Percentiles rank a stretch among this genome's conserved stretches.
phyloP scores from a whole-genome alignment of 2,329 filamentous ascomycete species.

The Falciphora oryzae region DNA sequence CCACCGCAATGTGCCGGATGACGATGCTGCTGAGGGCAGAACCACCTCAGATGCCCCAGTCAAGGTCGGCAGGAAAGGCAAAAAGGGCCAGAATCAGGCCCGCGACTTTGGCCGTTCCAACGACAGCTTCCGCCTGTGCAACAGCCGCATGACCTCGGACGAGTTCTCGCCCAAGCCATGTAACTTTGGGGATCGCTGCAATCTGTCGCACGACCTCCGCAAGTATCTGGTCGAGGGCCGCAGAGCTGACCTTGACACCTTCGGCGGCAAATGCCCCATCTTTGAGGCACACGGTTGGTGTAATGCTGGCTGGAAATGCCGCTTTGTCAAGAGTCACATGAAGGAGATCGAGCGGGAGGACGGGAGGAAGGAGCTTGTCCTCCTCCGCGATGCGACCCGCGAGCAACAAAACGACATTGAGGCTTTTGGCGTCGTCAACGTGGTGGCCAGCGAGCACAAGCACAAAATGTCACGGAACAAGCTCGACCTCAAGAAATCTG shows the following conservation, averaged over 20 bases:
- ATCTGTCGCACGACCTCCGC: constrained; percentile 75
- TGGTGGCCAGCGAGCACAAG: constrained; percentile 64
- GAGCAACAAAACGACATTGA: constrained; percentile 30
- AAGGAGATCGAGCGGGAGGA: constrained; percentile 72
- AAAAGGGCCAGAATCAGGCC: constrained; percentile 70
- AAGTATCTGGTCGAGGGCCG: constrained; percentile 80
- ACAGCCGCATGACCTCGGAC: constrained; percentile 60
- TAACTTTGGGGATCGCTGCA: constrained; percentile 74
- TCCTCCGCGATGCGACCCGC: constrained; percentile 42
- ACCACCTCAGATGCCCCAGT: constrained; percentile 18
- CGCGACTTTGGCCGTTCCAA: constrained; percentile 75
- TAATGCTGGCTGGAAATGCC: constrained; percentile 86
- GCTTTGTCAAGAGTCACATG: constrained; percentile 83
- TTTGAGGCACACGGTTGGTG: constrained; percentile 74
- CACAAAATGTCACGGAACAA: constrained; percentile 69
- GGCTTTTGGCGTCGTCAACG: constrained; percentile 66
- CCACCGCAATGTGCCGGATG: constrained; percentile 26
- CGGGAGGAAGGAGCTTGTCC: constrained; percentile 74
- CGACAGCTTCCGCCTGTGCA: constrained; percentile 73
- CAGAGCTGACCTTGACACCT: constrained; percentile 69
- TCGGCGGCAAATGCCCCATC: constrained; percentile 74
- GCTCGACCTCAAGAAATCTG: constrained; percentile 63
- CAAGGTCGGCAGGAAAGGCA: constrained; percentile 26
- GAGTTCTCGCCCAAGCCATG: constrained; percentile 82
- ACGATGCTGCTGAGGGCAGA: constrained; percentile 44